Percentiles rank a stretch among this genome's conserved stretches.
Evolutionary conservation across 108 stramenopile species (phyloP).

Genomic region (Cyclotella choctawhatcheeana): DNA sequence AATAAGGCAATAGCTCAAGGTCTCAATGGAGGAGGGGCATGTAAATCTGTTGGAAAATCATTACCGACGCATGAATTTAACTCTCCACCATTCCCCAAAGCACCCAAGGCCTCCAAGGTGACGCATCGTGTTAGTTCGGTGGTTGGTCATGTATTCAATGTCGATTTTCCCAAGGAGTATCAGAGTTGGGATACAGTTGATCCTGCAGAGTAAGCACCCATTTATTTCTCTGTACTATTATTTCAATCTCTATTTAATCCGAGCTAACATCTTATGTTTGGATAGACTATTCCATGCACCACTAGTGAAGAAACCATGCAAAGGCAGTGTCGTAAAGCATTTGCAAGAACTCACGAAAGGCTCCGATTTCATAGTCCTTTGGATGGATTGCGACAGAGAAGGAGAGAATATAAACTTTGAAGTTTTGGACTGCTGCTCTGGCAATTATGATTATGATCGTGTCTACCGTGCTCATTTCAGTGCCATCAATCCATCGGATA

Average conservation of each 20-base stretch:
- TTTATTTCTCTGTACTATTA: background rate
- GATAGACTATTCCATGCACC: constrained; percentile 75
- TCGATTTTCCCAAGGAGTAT: constrained; percentile 91
- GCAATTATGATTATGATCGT: constrained; percentile 63
- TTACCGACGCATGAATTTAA: constrained; percentile 80
- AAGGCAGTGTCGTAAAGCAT: constrained; percentile 84
- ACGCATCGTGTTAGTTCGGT: constrained; percentile 90
- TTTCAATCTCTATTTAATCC: background rate
- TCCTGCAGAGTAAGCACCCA: constrained; percentile 69
- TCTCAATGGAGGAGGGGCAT: constrained; percentile 34
- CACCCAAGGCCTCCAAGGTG: constrained; percentile 62
- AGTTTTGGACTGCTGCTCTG: constrained; percentile 85
- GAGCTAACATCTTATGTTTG: background rate
- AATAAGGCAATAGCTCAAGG: constrained; percentile 75
- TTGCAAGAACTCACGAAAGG: constrained; percentile 78
- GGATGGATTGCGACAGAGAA: constrained; percentile 97
- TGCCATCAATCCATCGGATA: constrained; percentile 93
- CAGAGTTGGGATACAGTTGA: constrained; percentile 93
- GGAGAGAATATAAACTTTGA: constrained; percentile 98
- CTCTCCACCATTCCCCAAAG: constrained; percentile 69
- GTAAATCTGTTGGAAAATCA: constrained; percentile 28
- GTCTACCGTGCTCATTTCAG: constrained; percentile 96
- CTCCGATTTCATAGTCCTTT: constrained; percentile 84
- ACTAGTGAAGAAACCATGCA: constrained; percentile 70
- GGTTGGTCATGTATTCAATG: constrained; percentile 93